Evolutionary conservation across 2,329 filamentous ascomycete genomes (phyloP).

Genomic region (Colletotrichum falcatum): DNA sequence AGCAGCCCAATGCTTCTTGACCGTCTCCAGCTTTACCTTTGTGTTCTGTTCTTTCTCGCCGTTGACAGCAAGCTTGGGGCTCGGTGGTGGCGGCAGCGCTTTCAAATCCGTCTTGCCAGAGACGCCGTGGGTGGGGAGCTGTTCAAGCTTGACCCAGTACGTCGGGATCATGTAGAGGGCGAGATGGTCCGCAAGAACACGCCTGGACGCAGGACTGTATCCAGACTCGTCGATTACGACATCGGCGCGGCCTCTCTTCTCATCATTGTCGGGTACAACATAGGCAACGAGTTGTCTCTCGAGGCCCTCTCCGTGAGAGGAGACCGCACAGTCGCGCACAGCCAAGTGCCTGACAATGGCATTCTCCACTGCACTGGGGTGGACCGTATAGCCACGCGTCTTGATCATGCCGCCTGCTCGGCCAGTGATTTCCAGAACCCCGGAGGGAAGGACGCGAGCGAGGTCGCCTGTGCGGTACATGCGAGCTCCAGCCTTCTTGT

Average conservation of each 20-base stretch:
- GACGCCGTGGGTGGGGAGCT: conserved; percentile 80
- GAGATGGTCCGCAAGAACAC: conserved; percentile 72
- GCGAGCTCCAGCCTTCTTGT: conserved; percentile 67
- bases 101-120: conserved; percentile 85
- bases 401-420: conserved; percentile 86
- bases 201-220: conserved; percentile 76
- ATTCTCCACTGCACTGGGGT: conserved; percentile 81
- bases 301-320: conserved; percentile 80
- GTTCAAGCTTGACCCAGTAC: conserved; percentile 79
- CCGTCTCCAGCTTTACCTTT: conserved; percentile 73
- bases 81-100: conserved; percentile 73
- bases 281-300: conserved; percentile 83
- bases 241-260: conserved; percentile 66
- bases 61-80: conserved; percentile 58
- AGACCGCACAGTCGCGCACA: conserved; percentile 77
- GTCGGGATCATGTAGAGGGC: conserved; percentile 88
- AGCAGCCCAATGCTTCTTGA: conserved; percentile 79
- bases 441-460: conserved; percentile 74
- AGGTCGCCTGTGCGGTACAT: conserved; percentile 83
- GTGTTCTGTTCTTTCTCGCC: conserved; percentile 65
- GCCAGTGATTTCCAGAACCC: conserved; percentile 80
- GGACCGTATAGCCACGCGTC: conserved; percentile 81
- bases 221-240: conserved; percentile 77
- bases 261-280: conserved; percentile 75
- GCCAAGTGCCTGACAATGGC: conserved; percentile 77